Conservation (phyloP, 768 basidiomycete genomes). For the Mycena rebaudengoi region DNA sequence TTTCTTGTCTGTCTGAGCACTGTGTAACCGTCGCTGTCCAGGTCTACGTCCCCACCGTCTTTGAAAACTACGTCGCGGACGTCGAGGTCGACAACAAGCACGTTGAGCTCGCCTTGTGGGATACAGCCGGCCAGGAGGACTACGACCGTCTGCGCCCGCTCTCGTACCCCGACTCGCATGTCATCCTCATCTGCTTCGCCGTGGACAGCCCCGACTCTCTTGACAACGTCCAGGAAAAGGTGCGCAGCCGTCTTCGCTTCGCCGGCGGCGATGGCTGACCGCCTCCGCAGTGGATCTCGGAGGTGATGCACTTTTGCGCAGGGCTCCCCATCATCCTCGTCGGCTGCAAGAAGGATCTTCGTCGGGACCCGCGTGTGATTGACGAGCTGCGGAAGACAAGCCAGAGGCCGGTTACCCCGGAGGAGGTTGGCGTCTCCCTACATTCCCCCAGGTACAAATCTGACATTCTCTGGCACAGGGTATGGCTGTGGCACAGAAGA, state of each 20-base stretch:
- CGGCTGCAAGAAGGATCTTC: constrained; percentile 98
- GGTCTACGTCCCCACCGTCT: constrained; percentile 99
- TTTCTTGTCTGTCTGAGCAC: not conserved
- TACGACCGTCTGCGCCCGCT: constrained; percentile 98
- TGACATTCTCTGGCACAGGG: constrained; percentile 59
- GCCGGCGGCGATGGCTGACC: not conserved
- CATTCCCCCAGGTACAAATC: not conserved
- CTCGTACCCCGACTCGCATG: constrained; percentile 99
- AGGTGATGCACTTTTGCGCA: constrained; percentile 97
- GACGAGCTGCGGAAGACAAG: constrained; percentile 94
- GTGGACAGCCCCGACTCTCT: constrained; percentile 98
- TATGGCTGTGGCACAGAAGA: constrained; percentile 95
- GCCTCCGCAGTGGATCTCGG: constrained; percentile 88
- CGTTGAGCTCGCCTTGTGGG: constrained; percentile 98
- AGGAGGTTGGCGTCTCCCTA: constrained; percentile 71
- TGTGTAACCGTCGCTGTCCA: constrained; percentile 41
- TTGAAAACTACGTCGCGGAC: constrained; percentile 99
- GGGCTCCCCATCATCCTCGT: constrained; percentile 96
- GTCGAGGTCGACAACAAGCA: constrained; percentile 99
- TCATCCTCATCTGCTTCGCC: constrained; percentile 99
- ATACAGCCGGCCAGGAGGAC: constrained; percentile 99
- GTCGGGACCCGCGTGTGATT: constrained; percentile 91
- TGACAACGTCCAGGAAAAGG: constrained; percentile 99
- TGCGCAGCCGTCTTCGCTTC: constrained; percentile 44
- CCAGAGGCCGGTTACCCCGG: constrained; percentile 93